phyloP scores from a whole-genome alignment of 1,139 yeast species.

The Insectozyma bohioensis region DNA sequence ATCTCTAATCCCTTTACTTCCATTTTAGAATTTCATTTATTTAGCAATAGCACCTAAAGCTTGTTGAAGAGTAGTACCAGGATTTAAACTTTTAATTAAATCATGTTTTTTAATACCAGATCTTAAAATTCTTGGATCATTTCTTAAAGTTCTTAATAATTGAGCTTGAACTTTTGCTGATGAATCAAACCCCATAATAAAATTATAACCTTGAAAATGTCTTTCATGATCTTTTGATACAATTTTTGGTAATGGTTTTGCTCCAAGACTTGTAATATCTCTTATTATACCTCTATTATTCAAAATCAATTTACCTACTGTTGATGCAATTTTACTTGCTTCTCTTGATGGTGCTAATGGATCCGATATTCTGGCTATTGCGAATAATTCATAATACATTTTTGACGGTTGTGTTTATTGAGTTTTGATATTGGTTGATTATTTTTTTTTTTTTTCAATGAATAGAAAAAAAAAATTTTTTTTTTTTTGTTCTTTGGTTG shows the following conservation, averaged over 20 bases:
- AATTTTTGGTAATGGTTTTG: constrained; percentile 74
- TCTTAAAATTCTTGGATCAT: constrained; percentile 89
- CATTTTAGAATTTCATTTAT: not conserved
- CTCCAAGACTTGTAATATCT: constrained; percentile 76
- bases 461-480: too few relatives aligned
- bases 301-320: constrained; percentile 79
- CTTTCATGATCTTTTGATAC: constrained; percentile 84
- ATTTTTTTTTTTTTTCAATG: too few relatives aligned
- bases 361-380: constrained; percentile 78
- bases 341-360: constrained; percentile 56
- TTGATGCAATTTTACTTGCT: constrained; percentile 70
- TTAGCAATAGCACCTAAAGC: constrained; percentile 18
- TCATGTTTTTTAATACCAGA: constrained; percentile 72
- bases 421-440: too few relatives aligned
- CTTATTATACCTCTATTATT: constrained; percentile 92
- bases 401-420: not conserved
- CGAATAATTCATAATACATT: constrained; percentile 90
- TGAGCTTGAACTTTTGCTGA: constrained; percentile 86
- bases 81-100: constrained; percentile 51
- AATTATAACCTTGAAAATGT: constrained; percentile 89
- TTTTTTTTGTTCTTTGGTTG: too few relatives aligned
- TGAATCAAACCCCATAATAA: constrained; percentile 81
- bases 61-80: constrained; percentile 48
- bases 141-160: constrained; percentile 72
- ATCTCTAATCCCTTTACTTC: not conserved